Conservation (phyloP, 495 filamentous ascomycete genomes). For the Rhypophila decipiens region DNA sequence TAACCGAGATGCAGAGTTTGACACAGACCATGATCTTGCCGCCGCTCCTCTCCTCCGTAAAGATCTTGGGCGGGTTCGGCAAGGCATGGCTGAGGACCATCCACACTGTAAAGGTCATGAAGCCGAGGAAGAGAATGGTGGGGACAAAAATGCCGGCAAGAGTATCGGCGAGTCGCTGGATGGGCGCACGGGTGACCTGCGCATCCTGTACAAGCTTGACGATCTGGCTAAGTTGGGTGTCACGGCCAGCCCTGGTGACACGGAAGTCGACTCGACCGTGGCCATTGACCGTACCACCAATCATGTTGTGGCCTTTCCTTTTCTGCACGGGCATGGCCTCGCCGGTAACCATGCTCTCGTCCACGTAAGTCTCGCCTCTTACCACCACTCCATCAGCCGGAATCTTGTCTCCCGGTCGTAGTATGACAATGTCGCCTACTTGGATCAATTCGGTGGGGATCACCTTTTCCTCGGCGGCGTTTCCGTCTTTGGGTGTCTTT, state of each 20-base stretch:
- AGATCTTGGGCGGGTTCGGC: conserved; percentile 76
- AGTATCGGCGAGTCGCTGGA: conserved; percentile 86
- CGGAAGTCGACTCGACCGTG: conserved; percentile 86
- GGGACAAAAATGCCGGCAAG: conserved; percentile 96
- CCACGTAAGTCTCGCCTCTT: conserved; percentile 83
- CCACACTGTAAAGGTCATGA: conserved; percentile 84
- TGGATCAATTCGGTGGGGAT: conserved; percentile 95
- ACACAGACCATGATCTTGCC: conserved; percentile 93
- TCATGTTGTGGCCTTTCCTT: conserved; percentile 66
- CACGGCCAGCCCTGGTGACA: conserved; percentile 85
- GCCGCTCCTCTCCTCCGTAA: conserved; percentile 70
- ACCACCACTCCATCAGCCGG: conserved; percentile 88
- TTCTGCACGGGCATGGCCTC: conserved; percentile 93
- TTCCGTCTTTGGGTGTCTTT: conserved; percentile 42
- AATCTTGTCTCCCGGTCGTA: conserved; percentile 93
- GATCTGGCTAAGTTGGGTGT: conserved; percentile 96
- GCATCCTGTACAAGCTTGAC: conserved; percentile 95
- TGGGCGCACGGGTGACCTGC: conserved; percentile 89
- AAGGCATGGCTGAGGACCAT: conserved; percentile 90
- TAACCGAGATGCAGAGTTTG: conserved; percentile 96
- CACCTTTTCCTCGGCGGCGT: conserved; percentile 67
- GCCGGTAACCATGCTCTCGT: conserved; percentile 98
- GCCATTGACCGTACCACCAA: conserved; percentile 97
- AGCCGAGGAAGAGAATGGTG: conserved; percentile 72
- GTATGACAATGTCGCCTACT: conserved; percentile 85